These are phyloP conservation scores for Fusarium humuli DNA, from an alignment of 2,329 filamentous ascomycete species.

Conservation along the genomic window DNA sequence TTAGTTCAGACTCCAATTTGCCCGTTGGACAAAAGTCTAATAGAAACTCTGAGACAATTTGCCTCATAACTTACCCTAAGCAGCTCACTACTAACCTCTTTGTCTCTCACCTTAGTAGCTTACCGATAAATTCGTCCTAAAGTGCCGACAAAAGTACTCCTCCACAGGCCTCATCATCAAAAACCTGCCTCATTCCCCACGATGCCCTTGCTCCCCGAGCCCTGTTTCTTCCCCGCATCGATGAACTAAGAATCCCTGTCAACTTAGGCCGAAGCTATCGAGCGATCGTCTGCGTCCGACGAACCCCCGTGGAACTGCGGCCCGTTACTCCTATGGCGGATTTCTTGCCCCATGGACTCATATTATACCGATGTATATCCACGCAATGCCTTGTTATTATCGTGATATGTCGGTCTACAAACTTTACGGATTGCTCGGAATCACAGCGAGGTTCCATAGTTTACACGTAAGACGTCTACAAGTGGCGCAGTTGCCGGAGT, in stretches of 20 bases:
- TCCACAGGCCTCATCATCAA: conserved; percentile 14
- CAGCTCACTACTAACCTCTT: not conserved
- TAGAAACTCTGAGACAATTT: not conserved
- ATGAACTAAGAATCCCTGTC: conserved; percentile 5
- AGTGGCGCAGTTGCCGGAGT: not conserved
- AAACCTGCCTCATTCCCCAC: conserved; percentile 19
- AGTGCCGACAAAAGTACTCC: conserved; percentile 17
- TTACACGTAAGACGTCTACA: not conserved
- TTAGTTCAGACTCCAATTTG: not conserved
- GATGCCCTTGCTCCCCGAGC: conserved; percentile 20
- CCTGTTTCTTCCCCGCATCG: conserved; percentile 34
- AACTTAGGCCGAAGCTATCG: conserved; percentile 11
- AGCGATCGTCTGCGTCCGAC: conserved; percentile 34
- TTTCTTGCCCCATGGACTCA: conserved; percentile 22
- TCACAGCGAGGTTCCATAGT: not conserved
- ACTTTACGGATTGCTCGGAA: not conserved
- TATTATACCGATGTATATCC: not conserved
- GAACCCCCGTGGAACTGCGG: conserved; percentile 41
- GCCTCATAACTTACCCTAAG: not conserved
- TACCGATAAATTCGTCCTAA: not conserved
- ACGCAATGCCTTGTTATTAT: not conserved
- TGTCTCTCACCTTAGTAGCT: not conserved
- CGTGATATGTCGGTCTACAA: not conserved
- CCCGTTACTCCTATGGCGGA: conserved; percentile 9
- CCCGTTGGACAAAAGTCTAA: conserved; percentile 3